These are phyloP conservation scores for Pittosporum tobira DNA, from an alignment of 129 eudicot species.

Conservation along the genomic window DNA sequence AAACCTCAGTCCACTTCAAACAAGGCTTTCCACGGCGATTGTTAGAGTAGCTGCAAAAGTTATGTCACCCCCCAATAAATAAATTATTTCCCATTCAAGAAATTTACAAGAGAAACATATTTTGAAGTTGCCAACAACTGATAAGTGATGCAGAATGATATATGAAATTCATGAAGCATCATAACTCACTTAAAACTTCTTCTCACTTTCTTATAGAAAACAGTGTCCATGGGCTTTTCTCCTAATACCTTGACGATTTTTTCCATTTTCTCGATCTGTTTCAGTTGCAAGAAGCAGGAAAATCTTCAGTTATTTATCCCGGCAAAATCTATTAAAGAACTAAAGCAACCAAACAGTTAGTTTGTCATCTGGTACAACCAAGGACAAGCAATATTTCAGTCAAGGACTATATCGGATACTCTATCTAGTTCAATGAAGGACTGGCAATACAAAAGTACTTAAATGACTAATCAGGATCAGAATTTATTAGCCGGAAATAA, in stretches of 20 bases:
- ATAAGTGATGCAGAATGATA: background rate
- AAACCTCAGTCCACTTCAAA: slow-evolving; percentile 76
- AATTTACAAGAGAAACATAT: background rate
- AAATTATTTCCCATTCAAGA: background rate
- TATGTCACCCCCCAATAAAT: slow-evolving; percentile 1
- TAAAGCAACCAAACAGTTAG: background rate
- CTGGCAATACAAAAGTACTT: background rate
- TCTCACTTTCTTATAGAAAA: slow-evolving; percentile 42
- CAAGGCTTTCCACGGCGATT: slow-evolving; percentile 78
- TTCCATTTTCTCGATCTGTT: slow-evolving; percentile 76
- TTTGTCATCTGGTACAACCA: too few relatives aligned
- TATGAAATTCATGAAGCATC: background rate
- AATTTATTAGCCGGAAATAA: background rate
- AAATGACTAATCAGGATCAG: background rate
- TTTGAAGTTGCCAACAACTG: background rate
- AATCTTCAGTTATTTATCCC: background rate
- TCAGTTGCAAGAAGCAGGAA: slow-evolving; percentile 1
- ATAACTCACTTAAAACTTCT: slow-evolving; percentile 56
- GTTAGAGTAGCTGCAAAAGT: slow-evolving; percentile 40
- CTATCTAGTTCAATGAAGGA: too few relatives aligned
- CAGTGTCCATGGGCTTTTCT: slow-evolving; percentile 23
- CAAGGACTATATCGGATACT: too few relatives aligned
- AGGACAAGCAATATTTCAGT: too few relatives aligned
- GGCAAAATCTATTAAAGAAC: background rate
- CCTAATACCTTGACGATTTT: slow-evolving; percentile 29